phyloP scores from a whole-genome alignment of 306 rosid genomes.

The Lathyrus oleraceus region DNA sequence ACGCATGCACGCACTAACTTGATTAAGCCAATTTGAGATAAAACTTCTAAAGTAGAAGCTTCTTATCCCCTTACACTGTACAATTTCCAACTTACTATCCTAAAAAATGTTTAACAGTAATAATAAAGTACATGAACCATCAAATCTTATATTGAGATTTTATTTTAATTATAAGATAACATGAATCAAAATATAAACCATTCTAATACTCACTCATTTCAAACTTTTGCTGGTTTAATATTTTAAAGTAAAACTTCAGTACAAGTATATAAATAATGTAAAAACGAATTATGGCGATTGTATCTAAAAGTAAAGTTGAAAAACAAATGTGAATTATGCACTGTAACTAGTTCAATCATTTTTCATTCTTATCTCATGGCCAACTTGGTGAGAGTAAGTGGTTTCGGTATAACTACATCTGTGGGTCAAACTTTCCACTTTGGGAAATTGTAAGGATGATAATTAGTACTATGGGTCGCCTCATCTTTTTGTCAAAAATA shows the following conservation, averaged over 20 bases:
- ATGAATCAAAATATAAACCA: neutral
- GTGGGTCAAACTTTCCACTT: neutral
- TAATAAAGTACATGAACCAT: neutral
- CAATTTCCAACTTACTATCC: constrained; percentile 7
- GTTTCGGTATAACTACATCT: neutral
- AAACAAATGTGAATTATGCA: neutral
- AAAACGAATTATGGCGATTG: no score
- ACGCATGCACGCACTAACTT: constrained; percentile 6
- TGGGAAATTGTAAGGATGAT: neutral
- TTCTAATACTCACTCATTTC: neutral
- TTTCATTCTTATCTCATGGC: neutral
- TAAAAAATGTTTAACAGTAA: neutral
- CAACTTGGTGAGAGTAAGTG: neutral
- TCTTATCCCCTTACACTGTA: constrained; percentile 11
- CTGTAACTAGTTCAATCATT: neutral
- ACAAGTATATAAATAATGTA: no score
- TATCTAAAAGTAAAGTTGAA: no score
- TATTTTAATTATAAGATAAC: neutral
- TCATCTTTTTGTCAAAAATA: neutral
- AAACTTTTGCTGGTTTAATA: no score
- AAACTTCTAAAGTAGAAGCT: constrained; percentile 19
- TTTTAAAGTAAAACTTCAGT: no score
- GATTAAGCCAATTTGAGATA: constrained; percentile 5
- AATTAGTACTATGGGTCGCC: neutral
- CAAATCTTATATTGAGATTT: neutral